Evolutionary conservation across 345 rosid genomes (phyloP).

Genomic region (Citrus maxima): DNA sequence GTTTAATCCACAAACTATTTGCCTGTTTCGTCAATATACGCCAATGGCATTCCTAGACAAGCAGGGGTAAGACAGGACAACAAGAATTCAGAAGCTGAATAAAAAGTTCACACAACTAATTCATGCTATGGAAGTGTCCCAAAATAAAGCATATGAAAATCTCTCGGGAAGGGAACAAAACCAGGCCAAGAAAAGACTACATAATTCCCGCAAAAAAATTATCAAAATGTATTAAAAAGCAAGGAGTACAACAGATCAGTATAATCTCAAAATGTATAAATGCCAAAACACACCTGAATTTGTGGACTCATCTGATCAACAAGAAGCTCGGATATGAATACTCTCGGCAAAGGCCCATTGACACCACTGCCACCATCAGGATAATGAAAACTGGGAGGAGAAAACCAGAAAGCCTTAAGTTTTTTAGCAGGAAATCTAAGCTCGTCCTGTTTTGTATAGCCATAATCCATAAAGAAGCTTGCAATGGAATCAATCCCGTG

Average conservation of each 20-base stretch:
- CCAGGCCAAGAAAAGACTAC: background rate
- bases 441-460: constrained; percentile 72
- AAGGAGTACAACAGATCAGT: background rate
- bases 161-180: background rate
- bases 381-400: constrained; percentile 57
- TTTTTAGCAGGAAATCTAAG: constrained; percentile 90
- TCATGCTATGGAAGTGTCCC: background rate
- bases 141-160: background rate
- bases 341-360: constrained; percentile 78
- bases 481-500: constrained; percentile 85
- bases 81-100: background rate
- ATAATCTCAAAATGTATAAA: background rate
- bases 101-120: background rate
- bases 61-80: background rate
- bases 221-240: background rate
- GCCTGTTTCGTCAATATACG: too few relatives aligned
- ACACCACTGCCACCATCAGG: constrained; percentile 48
- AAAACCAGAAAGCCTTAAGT: constrained; percentile 87
- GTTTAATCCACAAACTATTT: background rate
- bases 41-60: too few relatives aligned
- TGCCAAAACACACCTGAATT: constrained; percentile 50
- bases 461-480: constrained; percentile 72
- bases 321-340: constrained; percentile 91
- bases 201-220: background rate
- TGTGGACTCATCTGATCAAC: constrained; percentile 71